These are phyloP conservation scores for Cutaneotrichosporon cyanovorans DNA, from an alignment of 1,284 basidiomycete genomes.

Conservation along the genomic window DNA sequence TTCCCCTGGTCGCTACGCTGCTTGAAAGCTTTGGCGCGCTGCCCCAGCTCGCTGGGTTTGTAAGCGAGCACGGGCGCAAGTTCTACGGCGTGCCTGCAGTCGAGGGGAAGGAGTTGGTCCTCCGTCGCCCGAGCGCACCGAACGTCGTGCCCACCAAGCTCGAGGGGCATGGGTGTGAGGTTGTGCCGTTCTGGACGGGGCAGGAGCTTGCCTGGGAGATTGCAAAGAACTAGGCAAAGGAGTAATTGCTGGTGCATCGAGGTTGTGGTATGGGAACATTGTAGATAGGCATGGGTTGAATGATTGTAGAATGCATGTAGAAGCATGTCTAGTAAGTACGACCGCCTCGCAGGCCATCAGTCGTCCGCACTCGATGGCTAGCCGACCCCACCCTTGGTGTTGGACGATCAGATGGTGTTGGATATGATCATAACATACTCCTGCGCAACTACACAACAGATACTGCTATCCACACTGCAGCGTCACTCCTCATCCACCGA, in stretches of 20 bases:
- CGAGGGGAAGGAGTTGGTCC: constrained; percentile 41
- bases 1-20: constrained; percentile 71
- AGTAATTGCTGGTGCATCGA: no score
- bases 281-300: no score
- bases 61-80: constrained; percentile 62
- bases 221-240: constrained; percentile 19
- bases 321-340: no score
- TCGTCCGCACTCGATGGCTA: no score
- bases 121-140: constrained; percentile 39
- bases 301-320: neutral
- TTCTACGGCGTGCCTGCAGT: constrained; percentile 60
- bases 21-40: constrained; percentile 80
- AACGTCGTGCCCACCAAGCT: constrained; percentile 51
- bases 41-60: constrained; percentile 70
- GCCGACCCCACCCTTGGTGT: no score
- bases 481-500: no score
- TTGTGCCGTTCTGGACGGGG: constrained; percentile 90
- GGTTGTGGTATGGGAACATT: no score
- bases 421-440: no score
- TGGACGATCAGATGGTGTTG: no score
- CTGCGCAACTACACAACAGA: neutral
- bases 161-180: constrained; percentile 52
- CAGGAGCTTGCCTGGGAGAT: constrained; percentile 77
- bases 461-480: no score
- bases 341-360: no score